A percentile compares a stretch with the other conserved stretches of the same genome.
Conservation (phyloP, 805 yeast genomes). For the Maudiozyma serrabonitensis region DNA sequence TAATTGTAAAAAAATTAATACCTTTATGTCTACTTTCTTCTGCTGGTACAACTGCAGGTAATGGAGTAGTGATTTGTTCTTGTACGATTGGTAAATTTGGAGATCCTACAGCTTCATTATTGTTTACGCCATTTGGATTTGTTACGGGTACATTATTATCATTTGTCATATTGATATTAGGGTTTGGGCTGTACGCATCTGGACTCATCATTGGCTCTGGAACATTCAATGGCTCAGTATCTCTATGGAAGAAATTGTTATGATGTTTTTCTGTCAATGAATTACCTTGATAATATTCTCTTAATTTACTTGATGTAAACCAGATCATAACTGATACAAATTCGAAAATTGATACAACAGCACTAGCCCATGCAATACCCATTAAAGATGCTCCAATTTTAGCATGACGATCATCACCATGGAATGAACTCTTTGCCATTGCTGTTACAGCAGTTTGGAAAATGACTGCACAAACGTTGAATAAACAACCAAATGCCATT, state of each 20-base stretch:
- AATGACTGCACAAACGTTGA: slow-evolving; percentile 53
- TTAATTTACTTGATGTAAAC: background rate
- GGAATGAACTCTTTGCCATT: slow-evolving; percentile 65
- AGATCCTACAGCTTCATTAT: background rate
- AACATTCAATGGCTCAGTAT: slow-evolving; percentile 4
- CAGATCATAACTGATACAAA: slow-evolving; percentile 1
- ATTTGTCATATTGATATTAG: background rate
- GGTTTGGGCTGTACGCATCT: slow-evolving; percentile 6
- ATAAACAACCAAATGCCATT: slow-evolving; percentile 41
- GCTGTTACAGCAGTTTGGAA: slow-evolving; percentile 70
- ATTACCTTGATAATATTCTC: background rate
- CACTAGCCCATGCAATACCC: slow-evolving; percentile 66
- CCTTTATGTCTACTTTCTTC: slow-evolving; percentile 34
- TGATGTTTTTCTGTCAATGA: slow-evolving; percentile 1
- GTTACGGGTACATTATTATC: background rate
- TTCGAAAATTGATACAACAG: slow-evolving; percentile 30
- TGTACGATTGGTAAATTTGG: background rate
- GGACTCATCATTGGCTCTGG: slow-evolving; percentile 6
- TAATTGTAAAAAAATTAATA: slow-evolving; percentile 68
- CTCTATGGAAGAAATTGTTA: slow-evolving; percentile 8
- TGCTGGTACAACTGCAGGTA: background rate
- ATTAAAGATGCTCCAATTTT: slow-evolving; percentile 47
- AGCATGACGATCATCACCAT: slow-evolving; percentile 34
- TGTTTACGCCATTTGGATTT: background rate
- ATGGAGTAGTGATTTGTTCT: background rate